Conservation (phyloP, 1,284 basidiomycete species). For the Fomitopsis palustris region DNA sequence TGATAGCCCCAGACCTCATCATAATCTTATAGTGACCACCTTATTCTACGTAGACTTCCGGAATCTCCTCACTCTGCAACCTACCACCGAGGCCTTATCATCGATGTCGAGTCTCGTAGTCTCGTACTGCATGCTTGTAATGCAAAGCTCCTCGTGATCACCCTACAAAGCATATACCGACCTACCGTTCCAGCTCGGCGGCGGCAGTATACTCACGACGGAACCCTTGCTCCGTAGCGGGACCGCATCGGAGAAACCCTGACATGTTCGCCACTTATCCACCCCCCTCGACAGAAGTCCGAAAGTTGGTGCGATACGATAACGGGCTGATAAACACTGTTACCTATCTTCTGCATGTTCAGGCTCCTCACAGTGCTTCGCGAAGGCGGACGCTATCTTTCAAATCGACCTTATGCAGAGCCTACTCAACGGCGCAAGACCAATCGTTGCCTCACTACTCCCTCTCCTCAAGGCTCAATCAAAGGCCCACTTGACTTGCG, state of each 20-base stretch:
- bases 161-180: no score
- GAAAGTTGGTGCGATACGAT: neutral
- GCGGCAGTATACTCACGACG: no score
- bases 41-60: no score
- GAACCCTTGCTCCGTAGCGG: no score
- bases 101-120: no score
- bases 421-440: neutral
- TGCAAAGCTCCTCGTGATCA: no score
- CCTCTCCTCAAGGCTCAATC: neutral
- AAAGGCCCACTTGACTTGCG: neutral
- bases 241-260: neutral
- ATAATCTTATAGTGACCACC: no score
- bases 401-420: neutral
- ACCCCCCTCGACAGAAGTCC: neutral
- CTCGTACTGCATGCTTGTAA: no score
- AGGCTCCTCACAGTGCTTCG: neutral
- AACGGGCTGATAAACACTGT: neutral
- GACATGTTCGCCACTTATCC: neutral
- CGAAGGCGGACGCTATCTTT: neutral
- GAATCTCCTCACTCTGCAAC: no score
- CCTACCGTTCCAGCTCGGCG: no score
- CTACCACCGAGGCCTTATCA: no score
- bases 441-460: neutral
- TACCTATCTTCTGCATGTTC: neutral
- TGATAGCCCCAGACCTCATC: no score